These are phyloP conservation scores for Xylariaceae sp. DNA, from an alignment of 2,329 filamentous ascomycete species.

Conservation along the genomic window DNA sequence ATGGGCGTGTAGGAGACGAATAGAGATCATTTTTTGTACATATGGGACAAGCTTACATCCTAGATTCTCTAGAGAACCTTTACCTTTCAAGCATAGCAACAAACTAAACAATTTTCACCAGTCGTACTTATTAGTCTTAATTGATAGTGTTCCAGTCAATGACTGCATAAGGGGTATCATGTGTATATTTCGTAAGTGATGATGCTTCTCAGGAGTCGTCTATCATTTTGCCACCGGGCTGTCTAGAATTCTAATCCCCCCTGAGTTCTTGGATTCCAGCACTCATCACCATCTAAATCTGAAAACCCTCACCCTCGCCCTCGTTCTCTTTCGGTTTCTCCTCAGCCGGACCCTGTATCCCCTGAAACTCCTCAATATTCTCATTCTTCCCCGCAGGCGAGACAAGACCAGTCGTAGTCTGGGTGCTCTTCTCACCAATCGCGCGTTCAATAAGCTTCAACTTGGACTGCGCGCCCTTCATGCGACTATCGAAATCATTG, in stretches of 20 bases:
- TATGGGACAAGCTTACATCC: slow-evolving; percentile 23
- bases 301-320: not conserved
- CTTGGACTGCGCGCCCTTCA: slow-evolving; percentile 79
- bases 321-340: not conserved
- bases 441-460: slow-evolving; percentile 78
- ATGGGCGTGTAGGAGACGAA: slow-evolving; percentile 10
- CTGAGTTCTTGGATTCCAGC: not conserved
- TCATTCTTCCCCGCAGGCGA: slow-evolving; percentile 21
- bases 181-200: not conserved
- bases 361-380: slow-evolving; percentile 28
- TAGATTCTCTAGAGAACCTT: slow-evolving; percentile 28
- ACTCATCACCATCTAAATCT: not conserved
- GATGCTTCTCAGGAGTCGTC: not conserved
- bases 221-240: not conserved
- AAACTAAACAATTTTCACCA: not conserved
- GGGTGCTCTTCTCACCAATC: slow-evolving; percentile 35
- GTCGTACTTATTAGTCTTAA: slow-evolving; percentile 1
- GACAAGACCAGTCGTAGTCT: slow-evolving; percentile 2
- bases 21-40: slow-evolving; percentile 25
- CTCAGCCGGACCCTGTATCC: slow-evolving; percentile 14
- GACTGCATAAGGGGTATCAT: not conserved
- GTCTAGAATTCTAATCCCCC: not conserved
- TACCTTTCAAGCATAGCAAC: slow-evolving; percentile 4
- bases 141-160: not conserved
- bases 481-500: slow-evolving; percentile 77